Base-by-base conservation (phyloP, 1,284 basidiomycete genomes). In the Puccinia sorghi region DNA sequence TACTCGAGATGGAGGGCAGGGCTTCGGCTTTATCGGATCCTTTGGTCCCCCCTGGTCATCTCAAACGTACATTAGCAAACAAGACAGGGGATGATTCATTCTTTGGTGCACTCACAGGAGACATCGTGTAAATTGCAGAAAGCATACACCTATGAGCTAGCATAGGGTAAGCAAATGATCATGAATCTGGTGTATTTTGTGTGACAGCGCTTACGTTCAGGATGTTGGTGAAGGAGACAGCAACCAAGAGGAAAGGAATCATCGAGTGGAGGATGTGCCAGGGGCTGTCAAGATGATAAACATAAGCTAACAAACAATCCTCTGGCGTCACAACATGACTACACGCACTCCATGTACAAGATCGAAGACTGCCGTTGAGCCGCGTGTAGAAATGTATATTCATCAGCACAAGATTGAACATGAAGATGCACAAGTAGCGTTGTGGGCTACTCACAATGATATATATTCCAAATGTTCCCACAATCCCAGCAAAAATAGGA, bases 21-120 rank as follows among this genome's bases (percentile, higher is more conserved):
- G 92, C 92, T 82, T 97, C 95, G 0, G 90, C 94, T 85, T 96
- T 96, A 86, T 98, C 96, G 79, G 92, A 93, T 72, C 95, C 96
- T 86, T 96, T 96, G 15, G 94, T 97, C 85, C 94, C 93, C 94
- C 93, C 94, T 48, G 27, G 22, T 20, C 17, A 27, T 39, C n/a
- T 46, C 37, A 7, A 67, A 25, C 7, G 7, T 7, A 22, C 15
- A n/a, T 54, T 50, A 57, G 48, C 41, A 6, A 4, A n/a, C 25
- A 46, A n/a, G 27, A 8, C 13, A 69, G 13, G 15, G 13, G 43
- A 46, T 27, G 8, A 17, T 25, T 5, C 1, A 37, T 54, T 46
- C 41, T 17, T 48, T 20, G n/a, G 48, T 7, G 15, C 17, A 56
- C 77, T 41, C 22, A 72, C 77, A 79, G 54, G 77, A 79, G 20